A percentile compares a stretch with the other conserved stretches of the same genome.
Evolutionary conservation across 78 protist genomes (phyloP).

Genomic region (Dictyostelium purpureum): DNA sequence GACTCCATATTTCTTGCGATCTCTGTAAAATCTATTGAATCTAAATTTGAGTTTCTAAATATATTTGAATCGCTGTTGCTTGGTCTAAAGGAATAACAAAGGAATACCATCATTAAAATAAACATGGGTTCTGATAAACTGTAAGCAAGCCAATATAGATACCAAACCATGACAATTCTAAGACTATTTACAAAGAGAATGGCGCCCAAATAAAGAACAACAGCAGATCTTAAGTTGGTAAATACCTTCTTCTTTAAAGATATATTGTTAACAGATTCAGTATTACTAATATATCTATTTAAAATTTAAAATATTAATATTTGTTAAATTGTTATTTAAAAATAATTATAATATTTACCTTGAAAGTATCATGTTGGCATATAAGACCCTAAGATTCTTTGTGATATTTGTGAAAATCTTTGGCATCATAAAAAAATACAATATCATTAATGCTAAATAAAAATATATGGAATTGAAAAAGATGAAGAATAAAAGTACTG

Average conservation of each 20-base stretch:
- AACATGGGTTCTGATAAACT: conserved; percentile 45
- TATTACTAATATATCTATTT: conserved; percentile 1
- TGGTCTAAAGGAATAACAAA: conserved; percentile 57
- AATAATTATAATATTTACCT: conserved; percentile 10
- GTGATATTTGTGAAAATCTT: conserved; percentile 66
- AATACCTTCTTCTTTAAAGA: conserved; percentile 31
- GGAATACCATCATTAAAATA: conserved; percentile 3
- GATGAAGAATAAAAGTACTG: conserved; percentile 58
- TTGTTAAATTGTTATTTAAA: background rate
- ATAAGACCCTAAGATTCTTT: conserved; percentile 25
- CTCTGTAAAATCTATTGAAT: conserved; percentile 8
- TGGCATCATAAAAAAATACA: conserved; percentile 81
- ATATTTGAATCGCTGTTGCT: background rate
- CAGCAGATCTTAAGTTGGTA: conserved; percentile 38
- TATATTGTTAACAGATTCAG: background rate
- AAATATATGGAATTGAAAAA: conserved; percentile 68
- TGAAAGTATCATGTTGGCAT: conserved; percentile 19
- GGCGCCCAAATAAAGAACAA: conserved; percentile 64
- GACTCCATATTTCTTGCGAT: background rate
- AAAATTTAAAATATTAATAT: too few species aligned
- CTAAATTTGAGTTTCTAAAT: conserved; percentile 23
- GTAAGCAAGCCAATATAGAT: conserved; percentile 51
- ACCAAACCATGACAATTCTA: conserved; percentile 70
- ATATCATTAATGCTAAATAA: conserved; percentile 65
- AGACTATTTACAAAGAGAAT: conserved; percentile 72